These are phyloP conservation scores for Spencermartinsiella europaea DNA, from an alignment of 805 yeast species.

Conservation along the genomic window DNA sequence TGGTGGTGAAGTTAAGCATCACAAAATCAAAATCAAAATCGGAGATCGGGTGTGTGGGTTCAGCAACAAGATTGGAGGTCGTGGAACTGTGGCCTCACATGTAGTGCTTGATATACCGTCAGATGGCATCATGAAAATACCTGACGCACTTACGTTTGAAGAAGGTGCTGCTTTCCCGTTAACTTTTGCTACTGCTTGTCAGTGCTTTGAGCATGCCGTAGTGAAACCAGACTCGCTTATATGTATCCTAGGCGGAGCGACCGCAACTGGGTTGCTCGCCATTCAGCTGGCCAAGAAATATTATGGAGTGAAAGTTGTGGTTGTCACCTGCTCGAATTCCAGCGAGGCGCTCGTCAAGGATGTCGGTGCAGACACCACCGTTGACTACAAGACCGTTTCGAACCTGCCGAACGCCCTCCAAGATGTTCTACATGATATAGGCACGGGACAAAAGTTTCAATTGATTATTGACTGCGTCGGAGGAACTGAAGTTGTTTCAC, in stretches of 20 bases:
- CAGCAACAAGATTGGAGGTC: conserved; percentile 44
- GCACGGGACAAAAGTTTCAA: conserved; percentile 40
- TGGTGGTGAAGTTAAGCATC: conserved; percentile 43
- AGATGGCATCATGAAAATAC: conserved; percentile 46
- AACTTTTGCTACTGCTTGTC: conserved; percentile 58
- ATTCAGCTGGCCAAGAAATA: conserved; percentile 52
- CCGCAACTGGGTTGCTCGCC: conserved; percentile 57
- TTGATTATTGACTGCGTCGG: conserved; percentile 65
- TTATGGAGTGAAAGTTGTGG: conserved; percentile 46
- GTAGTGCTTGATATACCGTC: conserved; percentile 48
- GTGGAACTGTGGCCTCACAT: conserved; percentile 56
- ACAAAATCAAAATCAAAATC: conserved; percentile 35
- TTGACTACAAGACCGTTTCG: conserved; percentile 52
- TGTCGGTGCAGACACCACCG: conserved; percentile 53
- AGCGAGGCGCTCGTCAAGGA: conserved; percentile 41
- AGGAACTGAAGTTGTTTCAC: conserved; percentile 43
- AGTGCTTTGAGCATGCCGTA: conserved; percentile 32
- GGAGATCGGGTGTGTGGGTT: conserved; percentile 68
- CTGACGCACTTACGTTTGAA: conserved; percentile 41
- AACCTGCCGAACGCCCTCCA: conserved; percentile 32
- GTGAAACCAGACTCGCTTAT: conserved; percentile 44
- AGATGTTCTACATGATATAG: conserved; percentile 5
- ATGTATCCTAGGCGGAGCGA: conserved; percentile 68
- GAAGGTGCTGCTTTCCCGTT: conserved; percentile 66
- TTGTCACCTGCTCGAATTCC: conserved; percentile 48